These are phyloP conservation scores for Botrytis porri DNA, from an alignment of 2,329 filamentous ascomycete species.

Conservation along the genomic window DNA sequence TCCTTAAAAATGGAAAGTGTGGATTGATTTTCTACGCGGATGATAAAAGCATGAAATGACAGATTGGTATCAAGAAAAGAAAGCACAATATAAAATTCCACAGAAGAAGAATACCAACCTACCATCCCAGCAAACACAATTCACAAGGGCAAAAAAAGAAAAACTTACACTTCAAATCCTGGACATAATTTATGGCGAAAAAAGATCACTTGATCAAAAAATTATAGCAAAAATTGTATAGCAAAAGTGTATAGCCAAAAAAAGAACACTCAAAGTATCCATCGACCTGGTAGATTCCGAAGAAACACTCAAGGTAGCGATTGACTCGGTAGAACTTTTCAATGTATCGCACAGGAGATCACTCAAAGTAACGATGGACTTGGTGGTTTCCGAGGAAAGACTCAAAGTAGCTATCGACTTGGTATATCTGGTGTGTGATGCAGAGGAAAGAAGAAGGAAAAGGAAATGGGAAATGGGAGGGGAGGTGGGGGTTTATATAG, in stretches of 20 bases:
- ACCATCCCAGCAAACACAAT: not conserved
- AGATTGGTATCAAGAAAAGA: not conserved
- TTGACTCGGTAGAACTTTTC: not conserved
- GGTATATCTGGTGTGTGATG: not conserved
- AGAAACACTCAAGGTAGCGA: slow-evolving; percentile 8
- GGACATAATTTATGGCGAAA: slow-evolving; percentile 4
- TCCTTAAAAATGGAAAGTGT: not conserved
- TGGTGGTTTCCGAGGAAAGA: not conserved
- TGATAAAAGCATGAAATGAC: not conserved
- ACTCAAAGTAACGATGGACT: slow-evolving; percentile 1
- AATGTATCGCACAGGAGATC: not conserved
- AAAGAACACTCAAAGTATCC: slow-evolving; percentile 1
- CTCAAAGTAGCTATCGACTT: not conserved
- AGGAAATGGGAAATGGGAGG: not conserved
- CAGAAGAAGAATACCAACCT: not conserved
- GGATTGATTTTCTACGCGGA: not conserved
- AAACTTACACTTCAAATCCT: not conserved
- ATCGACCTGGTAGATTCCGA: slow-evolving; percentile 9
- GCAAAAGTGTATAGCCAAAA: not conserved
- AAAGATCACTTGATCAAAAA: slow-evolving; percentile 8
- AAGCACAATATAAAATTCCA: not conserved
- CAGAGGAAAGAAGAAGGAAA: not conserved
- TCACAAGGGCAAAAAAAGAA: not conserved
- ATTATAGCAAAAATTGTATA: not conserved
- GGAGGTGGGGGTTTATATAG: not conserved